Base-by-base conservation (phyloP, 2,329 filamentous ascomycete species). In the Volutella citrinella region DNA sequence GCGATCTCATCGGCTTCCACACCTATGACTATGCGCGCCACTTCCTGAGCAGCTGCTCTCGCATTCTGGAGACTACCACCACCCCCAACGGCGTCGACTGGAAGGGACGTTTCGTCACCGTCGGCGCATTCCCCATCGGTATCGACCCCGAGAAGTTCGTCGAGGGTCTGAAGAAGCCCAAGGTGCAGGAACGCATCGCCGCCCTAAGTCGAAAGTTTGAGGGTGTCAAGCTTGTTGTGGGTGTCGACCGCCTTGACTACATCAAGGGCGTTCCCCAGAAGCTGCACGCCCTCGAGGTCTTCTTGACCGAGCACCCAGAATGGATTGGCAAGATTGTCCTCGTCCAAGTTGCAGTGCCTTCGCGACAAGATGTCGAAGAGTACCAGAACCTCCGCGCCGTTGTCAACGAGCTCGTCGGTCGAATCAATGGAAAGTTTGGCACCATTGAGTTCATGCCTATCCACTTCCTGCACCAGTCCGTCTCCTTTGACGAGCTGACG, bases 241-340 rank as follows among this genome's bases (percentile, higher is more conserved):
- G 93, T 43, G 93, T 97, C 32, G 93, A 98, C 61, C 86, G 93
- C 30, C 76, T 97, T 31, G 93, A 98, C 64, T 97, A 98, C 66
- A 97, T 97, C 78, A 97, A 97, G 68, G 93, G 93, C 44, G 90
- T 98, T 9, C 93, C 93, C 0, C 93, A 98, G 64, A 98, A 98
- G 63, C 72, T 98, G 9, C 93, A 97, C 56, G 91, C 93, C 3
- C 78, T 97, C 25, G 93, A 98, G 62, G 88, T 97, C 5, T 97
- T 98, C 69, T 71, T 98, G 19, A 95, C 89, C 1, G 91, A 97
- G 55, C 89, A 98, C 54, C 93, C 93, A 0, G 91, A 97, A 61
- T 96, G 90, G 90, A 91, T 97, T 42, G 93, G 93, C 49, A 95
- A 95, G 64, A 90, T 97, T 15, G 90, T 97, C 4, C 76, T 98